Percentiles rank a stretch among this genome's conserved stretches.
Evolutionary conservation across 495 filamentous ascomycete genomes (phyloP).

Genomic region (Tuber calosporum): DNA sequence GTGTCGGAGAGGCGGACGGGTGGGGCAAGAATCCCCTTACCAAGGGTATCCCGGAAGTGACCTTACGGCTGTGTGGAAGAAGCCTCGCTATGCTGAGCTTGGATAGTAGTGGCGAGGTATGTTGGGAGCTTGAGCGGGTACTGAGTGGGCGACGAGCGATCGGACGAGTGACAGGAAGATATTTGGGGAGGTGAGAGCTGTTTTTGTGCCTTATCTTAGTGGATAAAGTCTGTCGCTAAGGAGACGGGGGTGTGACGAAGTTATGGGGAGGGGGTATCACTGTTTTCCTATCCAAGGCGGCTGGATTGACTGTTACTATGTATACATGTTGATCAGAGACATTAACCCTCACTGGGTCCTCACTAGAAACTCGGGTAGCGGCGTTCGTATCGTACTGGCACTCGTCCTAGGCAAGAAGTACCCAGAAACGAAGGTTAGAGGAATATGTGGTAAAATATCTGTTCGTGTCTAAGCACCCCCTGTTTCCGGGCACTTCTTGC

Average conservation of each 20-base stretch:
- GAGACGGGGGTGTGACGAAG: neutral
- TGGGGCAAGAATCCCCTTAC: slow-evolving; percentile 16
- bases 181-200: slow-evolving; percentile 5
- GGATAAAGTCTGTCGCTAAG: slow-evolving; percentile 11
- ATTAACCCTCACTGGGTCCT: too few species aligned
- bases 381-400: too few species aligned
- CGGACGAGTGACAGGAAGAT: slow-evolving; percentile 7
- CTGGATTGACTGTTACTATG: too few species aligned
- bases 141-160: neutral
- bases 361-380: too few species aligned
- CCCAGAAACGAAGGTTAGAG: too few species aligned
- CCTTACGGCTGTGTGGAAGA: slow-evolving; percentile 23
- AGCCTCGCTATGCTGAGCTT: slow-evolving; percentile 19
- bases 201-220: slow-evolving; percentile 21
- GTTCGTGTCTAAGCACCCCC: too few species aligned
- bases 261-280: too few species aligned
- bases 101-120: slow-evolving; percentile 13
- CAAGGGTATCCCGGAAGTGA: neutral
- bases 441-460: too few species aligned
- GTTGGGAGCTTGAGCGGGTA: slow-evolving; percentile 11
- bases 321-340: too few species aligned
- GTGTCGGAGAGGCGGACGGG: slow-evolving; percentile 26
- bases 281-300: too few species aligned
- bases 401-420: too few species aligned
- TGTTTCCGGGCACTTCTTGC: too few species aligned